Percentiles rank a stretch among this genome's conserved stretches.
These are phyloP conservation scores for Cyberlindnera maritima DNA, from an alignment of 805 yeast species.

Conservation along the genomic window DNA sequence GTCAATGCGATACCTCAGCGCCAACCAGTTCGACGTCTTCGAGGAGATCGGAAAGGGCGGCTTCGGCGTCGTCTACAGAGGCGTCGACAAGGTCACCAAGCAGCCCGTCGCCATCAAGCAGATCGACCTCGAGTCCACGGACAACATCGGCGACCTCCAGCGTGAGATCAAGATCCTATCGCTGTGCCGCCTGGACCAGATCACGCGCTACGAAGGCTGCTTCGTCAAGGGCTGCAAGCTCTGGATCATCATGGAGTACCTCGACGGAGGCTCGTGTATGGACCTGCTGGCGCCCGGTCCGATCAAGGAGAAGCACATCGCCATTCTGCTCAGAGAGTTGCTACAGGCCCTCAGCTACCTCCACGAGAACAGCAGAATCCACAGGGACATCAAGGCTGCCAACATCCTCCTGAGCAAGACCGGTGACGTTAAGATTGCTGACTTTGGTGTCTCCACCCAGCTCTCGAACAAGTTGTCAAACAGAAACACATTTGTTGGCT, in stretches of 20 bases:
- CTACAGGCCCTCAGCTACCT: slow-evolving; percentile 67
- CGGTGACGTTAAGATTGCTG: slow-evolving; percentile 86
- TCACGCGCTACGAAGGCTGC: slow-evolving; percentile 88
- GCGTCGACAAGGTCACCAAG: slow-evolving; percentile 63
- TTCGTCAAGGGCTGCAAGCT: slow-evolving; percentile 78
- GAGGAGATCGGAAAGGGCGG: slow-evolving; percentile 95
- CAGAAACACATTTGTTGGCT: slow-evolving; percentile 68
- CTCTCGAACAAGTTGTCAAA: slow-evolving; percentile 62
- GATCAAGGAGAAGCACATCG: slow-evolving; percentile 79
- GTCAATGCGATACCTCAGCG: slow-evolving; percentile 27
- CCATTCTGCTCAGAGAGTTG: slow-evolving; percentile 78
- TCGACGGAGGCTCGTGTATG: slow-evolving; percentile 89
- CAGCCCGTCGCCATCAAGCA: slow-evolving; percentile 91
- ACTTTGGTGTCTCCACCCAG: slow-evolving; percentile 93
- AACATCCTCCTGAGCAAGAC: slow-evolving; percentile 68
- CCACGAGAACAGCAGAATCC: slow-evolving; percentile 79
- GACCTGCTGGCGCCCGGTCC: slow-evolving; percentile 80
- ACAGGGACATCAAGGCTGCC: slow-evolving; percentile 93
- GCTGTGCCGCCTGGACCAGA: slow-evolving; percentile 75
- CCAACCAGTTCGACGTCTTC: slow-evolving; percentile 40
- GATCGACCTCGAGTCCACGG: slow-evolving; percentile 83
- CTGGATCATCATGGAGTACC: slow-evolving; percentile 96
- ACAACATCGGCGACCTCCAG: slow-evolving; percentile 90
- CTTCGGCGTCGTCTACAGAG: slow-evolving; percentile 95
- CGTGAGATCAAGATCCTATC: slow-evolving; percentile 84